phyloP scores from a whole-genome alignment of 192 early-diverging fungal genomes.

The Coemansia interrupta region DNA sequence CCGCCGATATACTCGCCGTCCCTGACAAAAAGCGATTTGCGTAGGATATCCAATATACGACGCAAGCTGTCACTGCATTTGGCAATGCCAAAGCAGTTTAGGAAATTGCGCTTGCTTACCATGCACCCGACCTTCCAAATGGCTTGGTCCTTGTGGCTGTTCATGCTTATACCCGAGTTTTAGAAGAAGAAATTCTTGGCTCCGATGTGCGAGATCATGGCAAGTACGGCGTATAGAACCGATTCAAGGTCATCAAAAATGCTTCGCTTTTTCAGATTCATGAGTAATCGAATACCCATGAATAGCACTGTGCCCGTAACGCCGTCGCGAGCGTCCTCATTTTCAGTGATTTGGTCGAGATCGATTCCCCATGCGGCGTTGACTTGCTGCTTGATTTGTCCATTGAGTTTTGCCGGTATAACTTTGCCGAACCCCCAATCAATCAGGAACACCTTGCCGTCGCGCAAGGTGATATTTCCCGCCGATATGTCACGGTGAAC shows the following conservation, averaged over 20 bases:
- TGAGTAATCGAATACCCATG: too few species aligned
- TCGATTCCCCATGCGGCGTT: neutral
- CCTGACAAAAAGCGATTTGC: neutral
- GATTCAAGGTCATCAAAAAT: too few species aligned
- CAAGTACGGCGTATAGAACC: too few species aligned
- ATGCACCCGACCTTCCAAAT: neutral
- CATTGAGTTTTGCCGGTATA: neutral
- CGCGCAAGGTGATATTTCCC: neutral
- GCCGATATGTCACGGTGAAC: neutral
- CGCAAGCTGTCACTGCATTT: neutral
- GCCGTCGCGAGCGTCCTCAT: too few species aligned
- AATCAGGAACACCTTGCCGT: too few species aligned
- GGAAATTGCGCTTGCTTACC: neutral
- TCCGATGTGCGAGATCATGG: too few species aligned
- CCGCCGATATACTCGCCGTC: neutral
- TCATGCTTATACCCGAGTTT: too few species aligned
- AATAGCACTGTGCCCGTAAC: too few species aligned
- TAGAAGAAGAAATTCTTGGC: too few species aligned
- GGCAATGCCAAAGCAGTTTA: neutral
- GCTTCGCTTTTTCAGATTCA: too few species aligned
- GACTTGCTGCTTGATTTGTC: neutral
- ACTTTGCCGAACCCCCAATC: neutral
- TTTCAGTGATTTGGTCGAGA: neutral
- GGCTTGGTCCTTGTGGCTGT: too few species aligned
- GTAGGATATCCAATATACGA: neutral